Base-by-base conservation (phyloP, 108 stramenopile species). In the Skeletonema potamos region DNA sequence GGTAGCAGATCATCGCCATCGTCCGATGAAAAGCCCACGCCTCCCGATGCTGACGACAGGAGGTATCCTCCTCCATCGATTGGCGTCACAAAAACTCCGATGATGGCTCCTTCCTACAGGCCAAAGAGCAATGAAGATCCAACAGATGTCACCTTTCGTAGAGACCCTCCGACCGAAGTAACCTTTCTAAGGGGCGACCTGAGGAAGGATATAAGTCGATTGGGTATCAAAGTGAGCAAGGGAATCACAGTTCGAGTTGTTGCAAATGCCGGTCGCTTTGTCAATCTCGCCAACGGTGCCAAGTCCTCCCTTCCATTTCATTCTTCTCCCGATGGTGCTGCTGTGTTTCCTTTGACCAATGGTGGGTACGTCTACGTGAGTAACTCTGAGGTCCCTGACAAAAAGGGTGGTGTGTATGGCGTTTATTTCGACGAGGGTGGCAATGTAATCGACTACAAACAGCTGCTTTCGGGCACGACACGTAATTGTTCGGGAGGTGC, bases 401-500 rank as follows among this genome's bases (percentile, higher is more conserved):
- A 34, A 9, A 15, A 20, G 3, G 72, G 72, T 24, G 72, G 72
- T 27, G 72, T 73, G 18, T 66, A 44, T 34, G 72, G 65, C 4
- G 55, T 73, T 9, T 70, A 75, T 32, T 79, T 83, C 51, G 78
- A 83, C 37, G 5, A 41, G 8, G 15, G 48, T 51, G 74, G 74
- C 5, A 41, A 62, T 33, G 28, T 76, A 27, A 4, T 60, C 29
- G 68, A 80, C 27, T 83, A 79, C 68, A 79, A 62, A 27, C 36
- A 13, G 28, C 20, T 75, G 4, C 62, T 80, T 10, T 33, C 48
- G 2, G 62, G 74, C 4, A 83, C 79, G 9, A 62, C 46, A 11
- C 17, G 71, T 27, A 84, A 77, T 54, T 81, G 79, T 29, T 76
- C 62, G 0, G 83, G 83, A n/a, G 83, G 79, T 10, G 58, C 62